These are phyloP conservation scores for Erodium moschatum DNA, from an alignment of 441 rosid species.

Conservation along the genomic window DNA sequence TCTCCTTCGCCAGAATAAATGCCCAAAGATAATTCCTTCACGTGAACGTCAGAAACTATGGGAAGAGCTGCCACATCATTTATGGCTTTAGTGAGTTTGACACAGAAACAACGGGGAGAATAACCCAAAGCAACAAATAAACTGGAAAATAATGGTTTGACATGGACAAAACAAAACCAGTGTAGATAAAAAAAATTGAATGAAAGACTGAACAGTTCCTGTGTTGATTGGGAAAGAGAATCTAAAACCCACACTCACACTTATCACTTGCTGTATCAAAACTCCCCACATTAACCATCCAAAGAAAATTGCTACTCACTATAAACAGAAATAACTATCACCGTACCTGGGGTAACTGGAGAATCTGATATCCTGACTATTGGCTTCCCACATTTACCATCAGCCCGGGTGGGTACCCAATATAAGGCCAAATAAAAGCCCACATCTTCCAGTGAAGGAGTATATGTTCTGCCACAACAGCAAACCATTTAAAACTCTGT, in stretches of 20 bases:
- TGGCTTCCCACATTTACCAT: conserved; percentile 81
- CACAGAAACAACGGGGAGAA: not conserved
- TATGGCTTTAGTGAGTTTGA: conserved; percentile 13
- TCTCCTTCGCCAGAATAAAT: conserved; percentile 82
- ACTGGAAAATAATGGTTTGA: not conserved
- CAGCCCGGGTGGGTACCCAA: conserved; percentile 83
- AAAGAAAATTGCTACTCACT: not conserved
- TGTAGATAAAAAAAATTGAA: not conserved
- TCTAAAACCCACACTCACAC: not conserved
- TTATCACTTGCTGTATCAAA: not conserved
- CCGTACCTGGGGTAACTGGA: conserved; percentile 72
- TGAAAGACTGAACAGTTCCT: not conserved
- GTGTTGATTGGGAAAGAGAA: conserved; percentile 2
- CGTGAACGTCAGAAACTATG: conserved; percentile 52
- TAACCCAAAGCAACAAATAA: conserved; percentile 9
- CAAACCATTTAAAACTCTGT: conserved; percentile 7
- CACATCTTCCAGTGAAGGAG: conserved; percentile 82
- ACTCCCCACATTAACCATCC: not conserved
- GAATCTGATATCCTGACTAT: conserved; percentile 59
- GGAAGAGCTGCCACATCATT: conserved; percentile 22
- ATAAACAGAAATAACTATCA: conserved; percentile 11
- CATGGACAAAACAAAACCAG: conserved; percentile 9
- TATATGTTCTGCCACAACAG: conserved; percentile 49
- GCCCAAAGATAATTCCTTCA: conserved; percentile 51
- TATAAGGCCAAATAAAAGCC: conserved; percentile 65